Evolutionary conservation across 2,329 filamentous ascomycete species (phyloP).

Genomic region (Aspergillus ustus): DNA sequence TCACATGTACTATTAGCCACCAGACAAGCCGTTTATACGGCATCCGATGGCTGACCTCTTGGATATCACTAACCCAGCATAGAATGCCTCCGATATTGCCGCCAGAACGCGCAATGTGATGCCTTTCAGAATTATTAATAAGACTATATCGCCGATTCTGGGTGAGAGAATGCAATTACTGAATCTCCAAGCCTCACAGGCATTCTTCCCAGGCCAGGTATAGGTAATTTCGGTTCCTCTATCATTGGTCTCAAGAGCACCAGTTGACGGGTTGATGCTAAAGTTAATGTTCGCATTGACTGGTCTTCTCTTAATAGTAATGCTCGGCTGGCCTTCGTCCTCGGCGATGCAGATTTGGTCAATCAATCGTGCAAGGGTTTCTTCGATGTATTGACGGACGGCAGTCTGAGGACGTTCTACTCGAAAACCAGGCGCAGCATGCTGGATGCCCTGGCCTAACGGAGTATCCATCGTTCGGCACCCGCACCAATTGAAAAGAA

Average conservation of each 20-base stretch:
- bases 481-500: neutral
- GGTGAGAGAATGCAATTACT: conserved; percentile 28
- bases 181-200: conserved; percentile 61
- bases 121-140: conserved; percentile 44
- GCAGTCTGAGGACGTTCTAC: conserved; percentile 12
- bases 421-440: too few relatives aligned
- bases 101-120: conserved; percentile 61
- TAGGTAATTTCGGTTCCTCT: conserved; percentile 38
- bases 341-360: conserved; percentile 32
- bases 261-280: conserved; percentile 34
- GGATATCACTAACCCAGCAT: conserved; percentile 54
- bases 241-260: conserved; percentile 33
- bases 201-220: conserved; percentile 60
- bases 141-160: neutral
- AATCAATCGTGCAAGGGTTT: conserved; percentile 30
- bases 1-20: neutral
- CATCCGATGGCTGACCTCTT: conserved; percentile 54
- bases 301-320: conserved; percentile 36
- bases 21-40: too few relatives aligned
- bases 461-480: neutral
- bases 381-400: conserved; percentile 38
- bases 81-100: conserved; percentile 58
- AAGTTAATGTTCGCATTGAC: conserved; percentile 27
- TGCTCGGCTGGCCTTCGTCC: conserved; percentile 35
- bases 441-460: neutral